phyloP scores from a whole-genome alignment of 148 eudicot species.

The Agrostemma githago region DNA sequence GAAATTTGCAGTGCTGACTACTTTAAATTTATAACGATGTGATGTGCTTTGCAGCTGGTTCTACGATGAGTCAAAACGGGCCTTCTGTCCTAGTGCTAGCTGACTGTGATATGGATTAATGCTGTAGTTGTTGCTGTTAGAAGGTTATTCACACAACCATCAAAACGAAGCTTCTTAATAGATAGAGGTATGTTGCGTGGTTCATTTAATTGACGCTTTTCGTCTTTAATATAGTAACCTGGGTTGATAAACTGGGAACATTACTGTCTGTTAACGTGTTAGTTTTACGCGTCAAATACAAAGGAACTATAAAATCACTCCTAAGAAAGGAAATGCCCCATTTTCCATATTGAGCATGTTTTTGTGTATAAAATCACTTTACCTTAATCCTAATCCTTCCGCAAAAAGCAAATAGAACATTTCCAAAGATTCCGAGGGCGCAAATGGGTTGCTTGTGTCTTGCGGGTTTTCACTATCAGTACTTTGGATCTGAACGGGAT shows the following conservation, averaged over 20 bases:
- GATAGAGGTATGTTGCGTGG: conserved; percentile 11
- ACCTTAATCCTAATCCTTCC: too few species aligned
- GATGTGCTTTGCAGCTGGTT: conserved; percentile 64
- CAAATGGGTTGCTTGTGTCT: neutral
- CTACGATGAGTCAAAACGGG: conserved; percentile 66
- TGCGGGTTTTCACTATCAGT: neutral
- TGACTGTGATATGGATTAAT: conserved; percentile 27
- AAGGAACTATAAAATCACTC: too few species aligned
- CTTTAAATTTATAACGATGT: conserved; percentile 6
- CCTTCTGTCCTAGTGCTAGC: conserved; percentile 68
- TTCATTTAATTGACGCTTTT: neutral
- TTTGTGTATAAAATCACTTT: too few species aligned
- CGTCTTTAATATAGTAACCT: neutral
- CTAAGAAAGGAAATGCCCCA: too few species aligned
- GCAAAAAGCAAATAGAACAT: too few species aligned
- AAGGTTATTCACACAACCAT: conserved; percentile 15
- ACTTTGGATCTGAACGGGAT: too few species aligned
- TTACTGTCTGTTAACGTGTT: neutral
- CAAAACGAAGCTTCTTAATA: conserved; percentile 14
- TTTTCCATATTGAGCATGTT: too few species aligned
- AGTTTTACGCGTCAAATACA: neutral
- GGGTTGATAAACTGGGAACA: neutral
- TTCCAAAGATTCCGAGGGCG: too few species aligned
- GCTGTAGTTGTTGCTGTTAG: conserved; percentile 19
- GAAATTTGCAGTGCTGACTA: neutral